A percentile compares a stretch with the other conserved stretches of the same genome.
phyloP scores from a whole-genome alignment of 1,284 basidiomycete species.

The Phellopilus nigrolimitatus region DNA sequence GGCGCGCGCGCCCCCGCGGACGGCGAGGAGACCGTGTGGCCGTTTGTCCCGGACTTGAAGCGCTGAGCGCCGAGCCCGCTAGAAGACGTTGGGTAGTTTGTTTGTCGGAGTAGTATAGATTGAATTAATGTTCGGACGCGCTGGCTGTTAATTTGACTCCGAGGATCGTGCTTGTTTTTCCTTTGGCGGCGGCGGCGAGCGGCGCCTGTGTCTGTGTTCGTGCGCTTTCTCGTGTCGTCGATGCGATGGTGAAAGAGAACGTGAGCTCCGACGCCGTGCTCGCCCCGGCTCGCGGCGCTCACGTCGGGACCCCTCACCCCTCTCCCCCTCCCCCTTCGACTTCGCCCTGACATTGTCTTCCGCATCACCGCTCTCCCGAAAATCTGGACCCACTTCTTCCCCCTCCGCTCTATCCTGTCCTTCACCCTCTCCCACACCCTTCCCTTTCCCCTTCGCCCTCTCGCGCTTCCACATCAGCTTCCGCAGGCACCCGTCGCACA shows the following conservation, averaged over 20 bases:
- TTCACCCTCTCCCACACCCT: not conserved
- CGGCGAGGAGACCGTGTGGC: conserved; percentile 29
- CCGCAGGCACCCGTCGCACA: conserved; percentile 71
- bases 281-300: conserved; percentile 4
- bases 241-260: conserved; percentile 23
- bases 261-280: conserved; percentile 17
- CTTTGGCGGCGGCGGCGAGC: not conserved
- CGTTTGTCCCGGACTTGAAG: conserved; percentile 25
- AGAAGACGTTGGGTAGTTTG: no score
- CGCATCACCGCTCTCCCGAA: conserved; percentile 31
- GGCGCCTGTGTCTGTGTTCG: not conserved
- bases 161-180: not conserved
- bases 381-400: conserved; percentile 53
- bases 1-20: conserved; percentile 21
- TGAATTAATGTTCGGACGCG: not conserved
- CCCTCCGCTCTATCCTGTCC: not conserved
- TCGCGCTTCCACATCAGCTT: conserved; percentile 85
- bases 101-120: not conserved
- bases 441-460: conserved; percentile 43
- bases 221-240: not conserved
- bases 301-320: not conserved
- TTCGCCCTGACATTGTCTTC: not conserved
- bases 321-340: not conserved
- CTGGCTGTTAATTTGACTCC: not conserved
- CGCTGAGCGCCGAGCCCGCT: not conserved